A percentile compares a stretch with the other conserved stretches of the same genome.
phyloP scores from a whole-genome alignment of 176 grass and related monocot genomes.

The Aegilops umbellulata region DNA sequence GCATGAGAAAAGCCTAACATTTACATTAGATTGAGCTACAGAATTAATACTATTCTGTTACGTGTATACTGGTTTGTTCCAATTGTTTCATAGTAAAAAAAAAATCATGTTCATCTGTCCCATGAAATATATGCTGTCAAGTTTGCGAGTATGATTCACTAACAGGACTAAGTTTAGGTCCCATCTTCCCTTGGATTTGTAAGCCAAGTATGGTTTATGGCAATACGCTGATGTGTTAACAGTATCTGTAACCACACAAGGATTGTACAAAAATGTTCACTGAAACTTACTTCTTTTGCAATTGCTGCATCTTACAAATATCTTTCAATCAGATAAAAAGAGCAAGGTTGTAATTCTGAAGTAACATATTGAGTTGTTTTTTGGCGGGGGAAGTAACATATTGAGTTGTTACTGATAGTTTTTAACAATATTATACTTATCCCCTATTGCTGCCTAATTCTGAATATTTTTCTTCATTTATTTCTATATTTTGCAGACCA shows the following conservation, averaged over 20 bases:
- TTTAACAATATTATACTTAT: neutral
- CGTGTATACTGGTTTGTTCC: too few species aligned
- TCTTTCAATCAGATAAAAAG: neutral
- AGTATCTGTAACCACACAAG: too few species aligned
- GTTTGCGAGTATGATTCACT: too few species aligned
- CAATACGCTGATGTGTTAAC: neutral
- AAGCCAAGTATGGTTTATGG: too few species aligned
- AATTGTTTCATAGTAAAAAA: neutral
- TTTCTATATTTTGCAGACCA: slow-evolving; percentile 13
- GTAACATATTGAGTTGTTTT: neutral
- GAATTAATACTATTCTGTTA: too few species aligned
- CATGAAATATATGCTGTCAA: neutral
- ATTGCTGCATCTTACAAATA: neutral
- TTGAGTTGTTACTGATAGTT: neutral
- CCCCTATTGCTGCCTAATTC: neutral
- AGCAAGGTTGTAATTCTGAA: neutral
- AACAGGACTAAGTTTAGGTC: neutral
- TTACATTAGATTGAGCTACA: neutral
- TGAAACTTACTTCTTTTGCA: neutral
- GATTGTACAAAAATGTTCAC: neutral
- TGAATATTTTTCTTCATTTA: neutral
- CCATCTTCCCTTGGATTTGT: neutral
- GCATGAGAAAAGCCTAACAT: neutral
- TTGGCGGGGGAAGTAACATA: neutral
- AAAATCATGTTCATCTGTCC: neutral